Evolutionary conservation across 2,329 filamentous ascomycete species (phyloP).

Genomic region (Mycosphaerella sp.): DNA sequence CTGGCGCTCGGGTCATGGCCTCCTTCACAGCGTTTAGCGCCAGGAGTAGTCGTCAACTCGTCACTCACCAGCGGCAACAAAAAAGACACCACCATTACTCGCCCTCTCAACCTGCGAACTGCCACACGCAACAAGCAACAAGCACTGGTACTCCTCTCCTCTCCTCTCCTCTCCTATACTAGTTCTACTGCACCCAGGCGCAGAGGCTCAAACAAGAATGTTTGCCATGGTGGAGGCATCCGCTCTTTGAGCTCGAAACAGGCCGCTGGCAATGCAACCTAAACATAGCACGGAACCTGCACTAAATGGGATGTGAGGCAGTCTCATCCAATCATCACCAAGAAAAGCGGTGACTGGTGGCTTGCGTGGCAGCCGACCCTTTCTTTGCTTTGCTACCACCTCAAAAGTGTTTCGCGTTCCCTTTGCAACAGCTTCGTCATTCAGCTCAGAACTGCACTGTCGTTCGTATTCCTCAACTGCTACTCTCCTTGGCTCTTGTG

Average conservation of each 20-base stretch:
- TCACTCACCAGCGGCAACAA: too few species aligned
- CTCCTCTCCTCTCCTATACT: too few species aligned
- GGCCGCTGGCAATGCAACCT: neutral
- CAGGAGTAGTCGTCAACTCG: too few species aligned
- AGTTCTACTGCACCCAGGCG: too few species aligned
- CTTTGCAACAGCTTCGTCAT: conserved; percentile 1
- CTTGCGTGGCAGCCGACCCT: conserved; percentile 13
- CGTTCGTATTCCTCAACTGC: neutral
- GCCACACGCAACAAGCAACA: too few species aligned
- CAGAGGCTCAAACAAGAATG: too few species aligned
- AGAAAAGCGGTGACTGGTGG: conserved; percentile 2
- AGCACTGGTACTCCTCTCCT: neutral
- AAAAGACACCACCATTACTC: too few species aligned
- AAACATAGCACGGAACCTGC: conserved; percentile 9
- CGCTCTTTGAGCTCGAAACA: neutral
- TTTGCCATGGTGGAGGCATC: too few species aligned
- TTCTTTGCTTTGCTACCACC: conserved; percentile 6
- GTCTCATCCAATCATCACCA: conserved; percentile 15
- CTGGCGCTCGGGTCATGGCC: too few species aligned
- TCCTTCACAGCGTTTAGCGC: too few species aligned
- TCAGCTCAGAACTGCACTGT: conserved; percentile 1
- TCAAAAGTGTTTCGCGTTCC: conserved; percentile 14
- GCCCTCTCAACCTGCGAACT: too few species aligned
- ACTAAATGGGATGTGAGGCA: conserved; percentile 12
- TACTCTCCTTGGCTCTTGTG: conserved; percentile 3